Conservation (phyloP, 2,329 filamentous ascomycete genomes). For the Scytalidium lignicola region DNA sequence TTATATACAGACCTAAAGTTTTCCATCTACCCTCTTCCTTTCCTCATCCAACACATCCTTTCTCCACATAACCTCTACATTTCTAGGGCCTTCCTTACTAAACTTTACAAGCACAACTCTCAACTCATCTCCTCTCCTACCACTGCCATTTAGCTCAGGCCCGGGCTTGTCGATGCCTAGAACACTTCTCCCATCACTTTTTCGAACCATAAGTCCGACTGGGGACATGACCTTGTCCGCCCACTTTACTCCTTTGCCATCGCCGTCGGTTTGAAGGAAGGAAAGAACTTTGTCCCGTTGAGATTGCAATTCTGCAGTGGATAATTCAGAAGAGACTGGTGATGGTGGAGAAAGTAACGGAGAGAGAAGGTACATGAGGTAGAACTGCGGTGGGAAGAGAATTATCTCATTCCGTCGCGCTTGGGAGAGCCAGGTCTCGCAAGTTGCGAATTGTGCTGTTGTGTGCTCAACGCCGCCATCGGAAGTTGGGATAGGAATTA, state of each 20-base stretch:
- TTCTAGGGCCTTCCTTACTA: slow-evolving; percentile 42
- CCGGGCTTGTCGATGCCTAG: slow-evolving; percentile 55
- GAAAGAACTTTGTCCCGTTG: slow-evolving; percentile 48
- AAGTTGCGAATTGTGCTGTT: slow-evolving; percentile 70
- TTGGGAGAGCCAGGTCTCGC: slow-evolving; percentile 62
- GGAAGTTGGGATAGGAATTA: slow-evolving; percentile 52
- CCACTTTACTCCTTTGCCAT: slow-evolving; percentile 40
- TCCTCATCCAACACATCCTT: slow-evolving; percentile 45
- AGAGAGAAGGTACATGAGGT: slow-evolving; percentile 58
- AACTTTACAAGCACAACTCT: slow-evolving; percentile 55
- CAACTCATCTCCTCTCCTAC: slow-evolving; percentile 51
- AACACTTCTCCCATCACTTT: slow-evolving; percentile 47
- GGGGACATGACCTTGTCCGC: slow-evolving; percentile 59
- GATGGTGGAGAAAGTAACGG: slow-evolving; percentile 41
- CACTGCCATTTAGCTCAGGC: slow-evolving; percentile 43
- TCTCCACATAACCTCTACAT: slow-evolving; percentile 48
- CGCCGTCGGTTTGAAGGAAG: slow-evolving; percentile 44
- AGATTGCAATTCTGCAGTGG: slow-evolving; percentile 31
- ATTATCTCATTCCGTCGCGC: slow-evolving; percentile 65
- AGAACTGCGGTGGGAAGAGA: slow-evolving; percentile 86
- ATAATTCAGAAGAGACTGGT: slow-evolving; percentile 19
- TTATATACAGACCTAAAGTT: slow-evolving; percentile 9
- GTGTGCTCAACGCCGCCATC: slow-evolving; percentile 65
- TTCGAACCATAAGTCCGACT: slow-evolving; percentile 37
- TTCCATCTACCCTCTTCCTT: slow-evolving; percentile 22